Conservation (phyloP, 2,329 filamentous ascomycete species). For the Periconia digitata region DNA sequence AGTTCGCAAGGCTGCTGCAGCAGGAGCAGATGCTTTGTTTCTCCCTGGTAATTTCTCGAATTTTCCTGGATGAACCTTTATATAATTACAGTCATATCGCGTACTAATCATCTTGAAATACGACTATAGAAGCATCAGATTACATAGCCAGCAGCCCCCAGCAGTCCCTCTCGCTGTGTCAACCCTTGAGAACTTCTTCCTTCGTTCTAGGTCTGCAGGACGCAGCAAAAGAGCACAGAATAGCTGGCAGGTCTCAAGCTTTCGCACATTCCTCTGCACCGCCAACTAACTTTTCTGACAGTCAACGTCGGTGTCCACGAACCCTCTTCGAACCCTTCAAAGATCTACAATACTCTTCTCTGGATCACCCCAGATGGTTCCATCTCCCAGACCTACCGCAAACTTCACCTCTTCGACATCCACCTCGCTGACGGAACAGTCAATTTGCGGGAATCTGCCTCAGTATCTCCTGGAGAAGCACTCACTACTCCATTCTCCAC, state of each 20-base stretch:
- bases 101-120: no score
- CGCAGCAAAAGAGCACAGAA: conserved; percentile 61
- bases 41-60: conserved; percentile 56
- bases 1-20: conserved; percentile 69
- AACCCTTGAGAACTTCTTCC: conserved; percentile 63
- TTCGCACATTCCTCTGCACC: neutral
- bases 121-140: conserved; percentile 74
- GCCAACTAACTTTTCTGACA: conserved; percentile 49
- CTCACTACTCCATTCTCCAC: conserved; percentile 74
- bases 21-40: conserved; percentile 83
- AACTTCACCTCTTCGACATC: conserved; percentile 86
- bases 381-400: conserved; percentile 73
- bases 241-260: neutral
- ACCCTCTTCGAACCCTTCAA: conserved; percentile 46
- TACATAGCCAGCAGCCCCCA: conserved; percentile 73
- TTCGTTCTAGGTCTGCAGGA: conserved; percentile 77
- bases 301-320: conserved; percentile 85
- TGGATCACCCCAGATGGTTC: conserved; percentile 66
- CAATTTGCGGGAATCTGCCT: conserved; percentile 62
- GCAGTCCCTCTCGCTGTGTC: conserved; percentile 71
- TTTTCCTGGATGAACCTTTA: neutral
- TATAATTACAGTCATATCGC: neutral
- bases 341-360: conserved; percentile 65
- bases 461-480: conserved; percentile 57
- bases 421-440: conserved; percentile 59